Base-by-base conservation (phyloP, 768 basidiomycete species). In the Rhizopogon rudus region DNA sequence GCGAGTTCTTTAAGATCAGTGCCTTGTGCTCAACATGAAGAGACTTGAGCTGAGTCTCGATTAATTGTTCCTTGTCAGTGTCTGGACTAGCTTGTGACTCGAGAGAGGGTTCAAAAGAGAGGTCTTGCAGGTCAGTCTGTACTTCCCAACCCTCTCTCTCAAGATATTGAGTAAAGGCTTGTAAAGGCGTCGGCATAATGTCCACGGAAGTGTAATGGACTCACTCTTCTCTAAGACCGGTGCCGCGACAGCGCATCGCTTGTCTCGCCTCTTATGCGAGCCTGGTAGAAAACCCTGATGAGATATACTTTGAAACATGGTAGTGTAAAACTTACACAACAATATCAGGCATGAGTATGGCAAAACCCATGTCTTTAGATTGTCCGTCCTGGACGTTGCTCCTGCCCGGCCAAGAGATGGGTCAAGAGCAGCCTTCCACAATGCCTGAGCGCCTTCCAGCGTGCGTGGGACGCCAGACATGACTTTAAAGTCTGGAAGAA, bases 251-350 rank as follows among this genome's bases (percentile, higher is more conserved):
- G 83, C 82, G 70, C 96, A 99, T 57, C 93, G 83, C 66, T 94
- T 95, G 72, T 98, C 96, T 33, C 95, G 78, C 62, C 81, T 83
- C 73, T 93, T 93, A 73, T 98, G 96, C 2, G 94, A 97, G 68
- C 95, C 93, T 95, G 64, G 33, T 10, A 41, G 37, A 2, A 20
- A 31, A 39, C 9, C 10, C 22, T 20, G 22, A 44, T 60, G 29
- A 59, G 54, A 39, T 45, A 10, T 17, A 9, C 14, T 14, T 51
- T 13, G 22, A 33, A 25, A 48, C 35, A 31, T 7, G 44, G 61
- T 6, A 33, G 5, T 16, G 20, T 37, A 39, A 33, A n/a, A 77
- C 84, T 71, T 69, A 93, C 95, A 99, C 28, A 99, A 75, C 17
- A 98, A 72, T 51, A 99, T 87, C 29, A 92, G 87, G 61, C 90